Conservation (phyloP, 202 grass and related monocot genomes). For the Setaria viridis region DNA sequence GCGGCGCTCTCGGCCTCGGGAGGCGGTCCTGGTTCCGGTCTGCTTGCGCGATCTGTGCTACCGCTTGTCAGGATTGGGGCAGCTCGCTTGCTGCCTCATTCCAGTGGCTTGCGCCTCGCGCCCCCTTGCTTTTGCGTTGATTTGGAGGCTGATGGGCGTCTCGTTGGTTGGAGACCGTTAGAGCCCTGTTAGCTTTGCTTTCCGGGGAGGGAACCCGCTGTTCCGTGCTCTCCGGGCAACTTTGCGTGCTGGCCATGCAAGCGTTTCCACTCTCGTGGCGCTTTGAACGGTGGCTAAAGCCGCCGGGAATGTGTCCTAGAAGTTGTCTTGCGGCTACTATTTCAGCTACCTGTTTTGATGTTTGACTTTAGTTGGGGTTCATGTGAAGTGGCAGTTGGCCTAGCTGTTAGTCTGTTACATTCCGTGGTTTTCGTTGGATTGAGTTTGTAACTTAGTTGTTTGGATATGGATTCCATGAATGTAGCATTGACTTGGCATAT, state of each 20-base stretch:
- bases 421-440: not conserved
- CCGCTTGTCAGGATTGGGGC: not conserved
- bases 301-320: not conserved
- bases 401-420: not conserved
- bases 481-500: not conserved
- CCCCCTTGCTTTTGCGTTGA: not conserved
- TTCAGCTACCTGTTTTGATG: not conserved
- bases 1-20: not conserved
- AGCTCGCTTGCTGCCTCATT: not conserved
- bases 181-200: slow-evolving; percentile 5
- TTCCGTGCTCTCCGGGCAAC: not conserved
- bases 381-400: slow-evolving; percentile 30
- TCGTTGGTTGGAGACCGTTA: not conserved
- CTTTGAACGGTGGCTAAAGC: not conserved
- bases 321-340: not conserved
- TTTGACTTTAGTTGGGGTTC: slow-evolving; percentile 22
- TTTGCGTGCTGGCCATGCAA: slow-evolving; percentile 46
- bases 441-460: not conserved
- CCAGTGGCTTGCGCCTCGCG: not conserved
- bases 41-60: not conserved
- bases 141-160: not conserved
- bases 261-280: slow-evolving; percentile 4
- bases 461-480: not conserved
- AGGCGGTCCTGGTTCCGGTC: not conserved
- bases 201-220: not conserved